Conservation (phyloP, 2,329 filamentous ascomycete species). For the Sporothrix euskadiensis region DNA sequence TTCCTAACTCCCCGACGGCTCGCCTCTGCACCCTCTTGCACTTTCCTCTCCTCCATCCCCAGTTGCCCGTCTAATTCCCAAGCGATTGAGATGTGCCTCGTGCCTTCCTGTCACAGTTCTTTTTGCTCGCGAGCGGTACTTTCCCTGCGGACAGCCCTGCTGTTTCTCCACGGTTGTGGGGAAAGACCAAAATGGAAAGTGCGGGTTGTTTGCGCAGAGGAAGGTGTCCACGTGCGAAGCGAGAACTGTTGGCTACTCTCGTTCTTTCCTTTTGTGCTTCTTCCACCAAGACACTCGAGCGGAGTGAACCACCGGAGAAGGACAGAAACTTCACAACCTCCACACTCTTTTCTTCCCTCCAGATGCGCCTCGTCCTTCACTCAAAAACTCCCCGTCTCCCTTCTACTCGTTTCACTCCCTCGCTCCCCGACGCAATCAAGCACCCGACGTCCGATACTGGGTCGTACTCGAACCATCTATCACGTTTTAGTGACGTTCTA, state of each 20-base stretch:
- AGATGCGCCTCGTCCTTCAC: not conserved
- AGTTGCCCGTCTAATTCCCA: slow-evolving; percentile 7
- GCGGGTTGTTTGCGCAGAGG: slow-evolving; percentile 9
- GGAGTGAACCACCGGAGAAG: slow-evolving; percentile 1
- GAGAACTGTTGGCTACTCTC: not conserved
- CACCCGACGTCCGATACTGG: slow-evolving; percentile 8
- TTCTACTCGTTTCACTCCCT: not conserved
- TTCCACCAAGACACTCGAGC: not conserved
- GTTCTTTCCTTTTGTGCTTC: not conserved
- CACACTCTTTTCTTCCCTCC: no score
- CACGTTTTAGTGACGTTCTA: not conserved
- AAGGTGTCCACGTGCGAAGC: not conserved
- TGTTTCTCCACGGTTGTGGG: not conserved
- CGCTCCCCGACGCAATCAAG: slow-evolving; percentile 9
- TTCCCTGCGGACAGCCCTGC: not conserved
- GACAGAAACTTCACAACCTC: not conserved
- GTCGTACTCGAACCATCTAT: not conserved
- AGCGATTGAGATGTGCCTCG: not conserved
- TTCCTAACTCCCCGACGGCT: slow-evolving; percentile 11
- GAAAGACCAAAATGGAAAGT: not conserved
- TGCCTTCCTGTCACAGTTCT: not conserved
- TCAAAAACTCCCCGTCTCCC: slow-evolving; percentile 14
- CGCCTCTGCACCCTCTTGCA: not conserved
- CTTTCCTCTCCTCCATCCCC: not conserved
- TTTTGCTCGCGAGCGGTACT: not conserved